phyloP scores from a whole-genome alignment of 2,329 filamentous ascomycete species.

The Fusarium liriodendri region DNA sequence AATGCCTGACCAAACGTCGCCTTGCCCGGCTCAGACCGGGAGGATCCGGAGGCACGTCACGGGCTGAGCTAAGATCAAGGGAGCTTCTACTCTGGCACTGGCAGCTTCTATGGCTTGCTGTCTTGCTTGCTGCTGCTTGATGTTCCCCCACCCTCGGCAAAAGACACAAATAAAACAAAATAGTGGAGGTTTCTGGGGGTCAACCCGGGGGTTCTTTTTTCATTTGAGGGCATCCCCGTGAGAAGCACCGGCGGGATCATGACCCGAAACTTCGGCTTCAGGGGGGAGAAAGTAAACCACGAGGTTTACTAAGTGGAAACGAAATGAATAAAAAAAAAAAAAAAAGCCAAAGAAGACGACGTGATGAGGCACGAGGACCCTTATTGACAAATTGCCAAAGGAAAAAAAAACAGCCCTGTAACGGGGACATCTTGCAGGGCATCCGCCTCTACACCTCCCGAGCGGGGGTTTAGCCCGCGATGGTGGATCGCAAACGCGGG shows the following conservation, averaged over 20 bases:
- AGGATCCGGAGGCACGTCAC: conserved; percentile 40
- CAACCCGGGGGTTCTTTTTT: conserved; percentile 14
- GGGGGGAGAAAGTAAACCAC: neutral
- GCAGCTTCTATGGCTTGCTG: conserved; percentile 4
- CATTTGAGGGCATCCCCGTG: conserved; percentile 10
- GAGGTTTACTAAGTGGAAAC: neutral
- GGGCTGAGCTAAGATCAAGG: conserved; percentile 14
- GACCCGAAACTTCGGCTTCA: neutral
- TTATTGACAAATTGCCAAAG: neutral
- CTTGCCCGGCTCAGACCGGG: conserved; percentile 28
- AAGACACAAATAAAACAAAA: conserved; percentile 16
- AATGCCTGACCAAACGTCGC: conserved; percentile 23
- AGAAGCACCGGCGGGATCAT: conserved; percentile 3
- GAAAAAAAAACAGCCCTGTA: neutral
- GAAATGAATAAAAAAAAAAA: neutral
- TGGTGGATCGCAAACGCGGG: conserved; percentile 39
- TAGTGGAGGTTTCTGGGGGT: conserved; percentile 26
- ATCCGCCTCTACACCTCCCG: neutral
- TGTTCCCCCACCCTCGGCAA: conserved; percentile 38
- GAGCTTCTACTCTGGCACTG: neutral
- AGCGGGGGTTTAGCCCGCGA: conserved; percentile 40
- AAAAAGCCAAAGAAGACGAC: neutral
- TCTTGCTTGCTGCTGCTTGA: neutral
- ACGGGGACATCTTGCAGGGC: conserved; percentile 16
- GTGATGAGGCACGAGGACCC: conserved; percentile 1